phyloP scores from a whole-genome alignment of 441 rosid genomes.

The Brassica balearica region DNA sequence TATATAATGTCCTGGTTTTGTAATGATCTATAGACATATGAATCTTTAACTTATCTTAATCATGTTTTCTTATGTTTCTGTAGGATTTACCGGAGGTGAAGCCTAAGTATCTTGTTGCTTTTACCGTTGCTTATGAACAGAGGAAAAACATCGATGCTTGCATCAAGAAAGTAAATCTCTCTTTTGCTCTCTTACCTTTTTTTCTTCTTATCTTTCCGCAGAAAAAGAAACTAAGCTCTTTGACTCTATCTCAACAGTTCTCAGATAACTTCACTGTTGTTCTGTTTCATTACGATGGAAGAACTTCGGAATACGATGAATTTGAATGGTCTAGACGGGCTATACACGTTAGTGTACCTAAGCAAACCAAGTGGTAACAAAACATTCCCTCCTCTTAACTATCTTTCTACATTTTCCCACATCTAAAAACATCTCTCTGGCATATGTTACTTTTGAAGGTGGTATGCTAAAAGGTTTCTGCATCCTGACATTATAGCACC shows the following conservation, averaged over 20 bases:
- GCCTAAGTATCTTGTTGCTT: conserved; percentile 86
- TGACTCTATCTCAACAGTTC: conserved; percentile 55
- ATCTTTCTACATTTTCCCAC: conserved; percentile 14
- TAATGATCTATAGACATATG: not conserved
- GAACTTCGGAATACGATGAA: conserved; percentile 85
- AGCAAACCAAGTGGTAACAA: conserved; percentile 82
- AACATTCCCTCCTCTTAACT: not conserved
- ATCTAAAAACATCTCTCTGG: not conserved
- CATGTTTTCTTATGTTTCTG: conserved; percentile 19
- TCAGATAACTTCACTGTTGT: conserved; percentile 81
- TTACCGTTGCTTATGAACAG: conserved; percentile 88
- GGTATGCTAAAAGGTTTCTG: conserved; percentile 98
- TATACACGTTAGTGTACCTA: conserved; percentile 77
- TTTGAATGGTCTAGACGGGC: conserved; percentile 94
- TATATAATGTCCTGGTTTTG: not conserved
- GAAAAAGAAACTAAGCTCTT: conserved; percentile 5
- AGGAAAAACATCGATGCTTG: conserved; percentile 75
- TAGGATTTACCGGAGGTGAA: conserved; percentile 67
- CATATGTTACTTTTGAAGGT: conserved; percentile 54
- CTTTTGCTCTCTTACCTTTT: conserved; percentile 7
- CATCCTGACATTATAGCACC: conserved; percentile 93
- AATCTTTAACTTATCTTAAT: conserved; percentile 1
- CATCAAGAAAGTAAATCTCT: conserved; percentile 66
- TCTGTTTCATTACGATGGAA: conserved; percentile 92
- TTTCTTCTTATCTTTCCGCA: not conserved